phyloP scores from a whole-genome alignment of 1,284 basidiomycete species.

The Porodaedalea pini region DNA sequence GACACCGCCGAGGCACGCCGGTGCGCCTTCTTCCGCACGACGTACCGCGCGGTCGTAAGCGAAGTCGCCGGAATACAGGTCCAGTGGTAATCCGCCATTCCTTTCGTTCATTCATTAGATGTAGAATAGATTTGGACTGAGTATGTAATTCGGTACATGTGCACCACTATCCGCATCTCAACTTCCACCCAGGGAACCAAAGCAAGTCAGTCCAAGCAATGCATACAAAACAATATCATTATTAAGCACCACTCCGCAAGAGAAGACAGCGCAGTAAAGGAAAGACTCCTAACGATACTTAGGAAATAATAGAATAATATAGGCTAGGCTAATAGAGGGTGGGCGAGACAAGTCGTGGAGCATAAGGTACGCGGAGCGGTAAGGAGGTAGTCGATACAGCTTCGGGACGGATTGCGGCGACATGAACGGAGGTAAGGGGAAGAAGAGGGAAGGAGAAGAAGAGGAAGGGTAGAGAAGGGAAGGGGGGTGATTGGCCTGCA shows the following conservation, averaged over 20 bases:
- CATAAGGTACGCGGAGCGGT: background rate
- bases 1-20: conserved; percentile 39
- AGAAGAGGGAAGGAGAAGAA: background rate
- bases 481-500: background rate
- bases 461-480: background rate
- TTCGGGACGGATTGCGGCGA: background rate
- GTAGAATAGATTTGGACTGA: too few relatives aligned
- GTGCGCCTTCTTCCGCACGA: conserved; percentile 65
- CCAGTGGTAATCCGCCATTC: conserved; percentile 57
- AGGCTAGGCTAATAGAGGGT: background rate
- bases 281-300: too few relatives aligned
- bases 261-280: too few relatives aligned
- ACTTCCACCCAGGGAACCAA: too few relatives aligned
- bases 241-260: too few relatives aligned
- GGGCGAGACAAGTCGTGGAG: background rate
- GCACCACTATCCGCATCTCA: too few relatives aligned
- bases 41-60: conserved; percentile 84
- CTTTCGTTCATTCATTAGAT: background rate
- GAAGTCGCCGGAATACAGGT: conserved; percentile 81
- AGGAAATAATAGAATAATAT: too few relatives aligned
- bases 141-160: too few relatives aligned
- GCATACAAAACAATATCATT: too few relatives aligned
- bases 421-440: background rate
- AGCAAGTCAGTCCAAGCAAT: too few relatives aligned
- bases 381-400: conserved; percentile 8